Evolutionary conservation across 257 asterid genomes (phyloP).

Genomic region (Thymus quinquecostatus): DNA sequence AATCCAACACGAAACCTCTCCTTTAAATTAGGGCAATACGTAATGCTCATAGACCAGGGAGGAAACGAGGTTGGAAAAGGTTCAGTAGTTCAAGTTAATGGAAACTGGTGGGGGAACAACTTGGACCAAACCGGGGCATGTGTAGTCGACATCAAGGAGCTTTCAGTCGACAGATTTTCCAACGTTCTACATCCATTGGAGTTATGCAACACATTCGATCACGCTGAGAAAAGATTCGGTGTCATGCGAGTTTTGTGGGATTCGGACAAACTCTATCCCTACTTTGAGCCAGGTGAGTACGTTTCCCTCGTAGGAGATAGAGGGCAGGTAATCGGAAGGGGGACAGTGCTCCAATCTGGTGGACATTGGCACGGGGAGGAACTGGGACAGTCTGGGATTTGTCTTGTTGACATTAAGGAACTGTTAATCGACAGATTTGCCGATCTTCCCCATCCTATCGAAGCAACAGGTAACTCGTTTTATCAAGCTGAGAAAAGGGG

Average conservation of each 20-base stretch:
- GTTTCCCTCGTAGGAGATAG: constrained; percentile 65
- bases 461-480: constrained; percentile 62
- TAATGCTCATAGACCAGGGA: constrained; percentile 58
- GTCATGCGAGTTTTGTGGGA: constrained; percentile 77
- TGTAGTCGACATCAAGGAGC: constrained; percentile 75
- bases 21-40: constrained; percentile 64
- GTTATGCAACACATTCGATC: constrained; percentile 63
- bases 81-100: constrained; percentile 63
- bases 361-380: constrained; percentile 69
- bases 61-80: constrained; percentile 75
- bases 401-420: constrained; percentile 76
- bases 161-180: constrained; percentile 47
- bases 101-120: constrained; percentile 62
- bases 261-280: constrained; percentile 43
- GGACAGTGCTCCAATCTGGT: constrained; percentile 60
- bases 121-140: constrained; percentile 63
- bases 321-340: constrained; percentile 68
- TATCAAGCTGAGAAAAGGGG: constrained; percentile 63
- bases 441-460: constrained; percentile 64
- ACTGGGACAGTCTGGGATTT: constrained; percentile 60
- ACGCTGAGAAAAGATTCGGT: constrained; percentile 65
- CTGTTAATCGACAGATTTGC: constrained; percentile 51
- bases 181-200: constrained; percentile 68
- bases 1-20: constrained; percentile 31
- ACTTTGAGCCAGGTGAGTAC: constrained; percentile 60